Evolutionary conservation across 176 grass and related monocot genomes (phyloP).

Genomic region (Leersia perrieri): DNA sequence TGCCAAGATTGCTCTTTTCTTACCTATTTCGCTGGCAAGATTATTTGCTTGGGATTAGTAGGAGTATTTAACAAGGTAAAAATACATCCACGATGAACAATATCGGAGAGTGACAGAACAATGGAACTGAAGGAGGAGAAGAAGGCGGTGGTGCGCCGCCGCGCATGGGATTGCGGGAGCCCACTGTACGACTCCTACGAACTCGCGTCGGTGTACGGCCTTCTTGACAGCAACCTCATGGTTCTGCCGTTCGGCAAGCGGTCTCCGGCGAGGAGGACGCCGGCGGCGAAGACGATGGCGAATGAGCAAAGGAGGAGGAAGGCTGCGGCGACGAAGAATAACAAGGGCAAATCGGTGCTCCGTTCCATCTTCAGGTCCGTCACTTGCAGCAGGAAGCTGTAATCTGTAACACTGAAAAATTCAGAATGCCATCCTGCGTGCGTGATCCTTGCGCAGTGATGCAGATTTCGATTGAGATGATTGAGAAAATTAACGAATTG

Average conservation of each 20-base stretch:
- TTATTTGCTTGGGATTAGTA: background rate
- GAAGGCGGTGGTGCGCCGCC: background rate
- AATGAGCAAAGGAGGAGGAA: background rate
- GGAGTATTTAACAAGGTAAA: background rate
- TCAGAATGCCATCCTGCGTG: background rate
- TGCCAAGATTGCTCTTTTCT: too few species aligned
- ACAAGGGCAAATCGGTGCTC: conserved; percentile 27
- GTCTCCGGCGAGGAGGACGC: background rate
- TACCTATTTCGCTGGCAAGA: background rate
- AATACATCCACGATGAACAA: background rate
- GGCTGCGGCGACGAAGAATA: conserved; percentile 5
- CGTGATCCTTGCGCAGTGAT: too few species aligned
- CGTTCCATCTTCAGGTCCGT: conserved; percentile 19
- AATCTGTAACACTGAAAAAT: background rate
- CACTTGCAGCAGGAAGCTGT: conserved; percentile 9
- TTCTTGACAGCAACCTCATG: conserved; percentile 56
- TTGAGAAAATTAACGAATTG: background rate
- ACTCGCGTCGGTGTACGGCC: conserved; percentile 46
- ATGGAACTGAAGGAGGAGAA: background rate
- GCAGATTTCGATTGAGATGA: background rate
- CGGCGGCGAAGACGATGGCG: background rate
- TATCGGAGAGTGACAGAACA: background rate
- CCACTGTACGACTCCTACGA: conserved; percentile 73
- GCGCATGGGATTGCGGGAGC: conserved; percentile 64
- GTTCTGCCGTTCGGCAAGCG: conserved; percentile 21